Evolutionary conservation across 352 stramenopile species (phyloP).

Genomic region (Pythium brassicae): DNA sequence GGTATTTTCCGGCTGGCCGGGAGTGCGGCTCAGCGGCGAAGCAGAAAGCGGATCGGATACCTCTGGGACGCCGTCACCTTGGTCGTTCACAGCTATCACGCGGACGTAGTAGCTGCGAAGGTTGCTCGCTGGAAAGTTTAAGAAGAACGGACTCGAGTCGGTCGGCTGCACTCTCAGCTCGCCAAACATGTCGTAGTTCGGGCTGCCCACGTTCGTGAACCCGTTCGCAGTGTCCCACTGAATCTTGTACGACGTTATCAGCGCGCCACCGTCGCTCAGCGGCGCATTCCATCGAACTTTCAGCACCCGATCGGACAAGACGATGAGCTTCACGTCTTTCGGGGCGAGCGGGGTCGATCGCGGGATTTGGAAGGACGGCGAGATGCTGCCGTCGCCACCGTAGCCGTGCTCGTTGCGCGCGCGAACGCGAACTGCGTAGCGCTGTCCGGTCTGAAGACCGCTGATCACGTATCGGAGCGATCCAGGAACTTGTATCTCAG

Average conservation of each 20-base stretch:
- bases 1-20: conserved; percentile 61
- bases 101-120: conserved; percentile 82
- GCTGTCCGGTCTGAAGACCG: conserved; percentile 46
- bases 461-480: conserved; percentile 33
- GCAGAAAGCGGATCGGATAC: conserved; percentile 44
- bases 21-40: conserved; percentile 62
- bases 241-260: conserved; percentile 86
- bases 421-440: conserved; percentile 59
- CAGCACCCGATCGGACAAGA: conserved; percentile 58
- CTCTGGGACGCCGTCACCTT: conserved; percentile 55
- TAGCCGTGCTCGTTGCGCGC: conserved; percentile 63
- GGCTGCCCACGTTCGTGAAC: conserved; percentile 73
- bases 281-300: conserved; percentile 80
- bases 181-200: conserved; percentile 61
- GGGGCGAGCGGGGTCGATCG: conserved; percentile 37
- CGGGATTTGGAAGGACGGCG: conserved; percentile 47
- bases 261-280: conserved; percentile 53
- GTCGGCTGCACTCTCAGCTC: conserved; percentile 33
- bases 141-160: conserved; percentile 76
- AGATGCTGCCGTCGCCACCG: conserved; percentile 40
- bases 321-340: conserved; percentile 36
- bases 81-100: conserved; percentile 91
- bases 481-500: conserved; percentile 27
- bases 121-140: conserved; percentile 83
- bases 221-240: conserved; percentile 87